A percentile compares a stretch with the other conserved stretches of the same genome.
These are phyloP conservation scores for Clarireedia monteithiana DNA, from an alignment of 2,329 filamentous ascomycete genomes.

Conservation along the genomic window DNA sequence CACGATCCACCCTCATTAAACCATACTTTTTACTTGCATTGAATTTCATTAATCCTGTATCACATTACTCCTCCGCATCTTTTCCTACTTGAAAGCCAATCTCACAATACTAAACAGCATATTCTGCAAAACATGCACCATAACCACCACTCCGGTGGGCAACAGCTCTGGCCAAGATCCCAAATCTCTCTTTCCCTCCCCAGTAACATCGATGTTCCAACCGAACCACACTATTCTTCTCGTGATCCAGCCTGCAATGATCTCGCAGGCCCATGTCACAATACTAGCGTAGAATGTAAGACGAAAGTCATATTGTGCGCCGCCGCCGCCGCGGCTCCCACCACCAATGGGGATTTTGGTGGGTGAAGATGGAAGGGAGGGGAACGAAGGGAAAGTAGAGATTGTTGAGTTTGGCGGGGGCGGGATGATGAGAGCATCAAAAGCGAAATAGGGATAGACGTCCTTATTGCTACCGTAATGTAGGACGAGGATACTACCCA, in stretches of 20 bases:
- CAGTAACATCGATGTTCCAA: constrained; percentile 54
- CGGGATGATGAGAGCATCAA: constrained; percentile 36
- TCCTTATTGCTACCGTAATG: constrained; percentile 61
- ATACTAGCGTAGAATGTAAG: constrained; percentile 56
- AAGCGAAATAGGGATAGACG: constrained; percentile 63
- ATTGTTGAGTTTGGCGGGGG: constrained; percentile 1
- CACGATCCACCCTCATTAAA: too few relatives aligned
- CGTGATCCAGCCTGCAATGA: constrained; percentile 53
- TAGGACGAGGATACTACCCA: constrained; percentile 56
- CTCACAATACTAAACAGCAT: constrained; percentile 65
- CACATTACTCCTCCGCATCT: background rate
- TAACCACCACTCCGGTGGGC: constrained; percentile 57
- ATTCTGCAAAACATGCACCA: constrained; percentile 62
- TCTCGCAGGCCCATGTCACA: constrained; percentile 61
- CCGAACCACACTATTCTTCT: constrained; percentile 48
- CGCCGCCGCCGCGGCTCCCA: constrained; percentile 21
- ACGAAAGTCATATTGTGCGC: constrained; percentile 48
- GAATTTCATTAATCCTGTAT: background rate
- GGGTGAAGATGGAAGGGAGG: background rate
- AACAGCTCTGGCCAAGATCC: constrained; percentile 60
- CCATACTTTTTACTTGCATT: background rate
- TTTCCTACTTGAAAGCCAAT: constrained; percentile 42
- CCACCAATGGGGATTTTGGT: background rate
- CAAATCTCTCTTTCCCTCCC: constrained; percentile 57
- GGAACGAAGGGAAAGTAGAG: background rate